Percentiles rank a stretch among this genome's conserved stretches.
These are phyloP conservation scores for Infundibulicybe gibba DNA, from an alignment of 768 basidiomycete species.

Conservation along the genomic window DNA sequence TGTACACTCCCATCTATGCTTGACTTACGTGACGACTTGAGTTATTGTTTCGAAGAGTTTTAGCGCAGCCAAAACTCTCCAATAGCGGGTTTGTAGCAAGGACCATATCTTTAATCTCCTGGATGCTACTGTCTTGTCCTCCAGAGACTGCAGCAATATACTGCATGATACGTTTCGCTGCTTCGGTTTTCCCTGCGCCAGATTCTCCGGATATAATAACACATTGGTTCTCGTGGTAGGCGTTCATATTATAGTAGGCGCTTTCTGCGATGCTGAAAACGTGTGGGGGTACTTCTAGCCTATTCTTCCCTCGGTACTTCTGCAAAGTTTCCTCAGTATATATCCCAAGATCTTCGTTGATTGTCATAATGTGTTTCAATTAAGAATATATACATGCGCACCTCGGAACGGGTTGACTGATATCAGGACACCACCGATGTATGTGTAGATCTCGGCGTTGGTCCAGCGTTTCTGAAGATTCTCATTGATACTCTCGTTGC, in stretches of 20 bases:
- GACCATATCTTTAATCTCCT: conserved; percentile 99
- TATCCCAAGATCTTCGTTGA: conserved; percentile 82
- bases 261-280: conserved; percentile 97
- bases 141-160: conserved; percentile 98
- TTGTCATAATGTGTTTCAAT: conserved; percentile 3
- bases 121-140: conserved; percentile 83
- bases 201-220: conserved; percentile 99
- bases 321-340: conserved; percentile 88
- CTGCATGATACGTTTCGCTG: conserved; percentile 99
- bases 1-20: not conserved
- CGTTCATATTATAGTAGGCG: conserved; percentile 98
- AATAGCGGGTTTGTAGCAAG: conserved; percentile 95
- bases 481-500: conserved; percentile 96
- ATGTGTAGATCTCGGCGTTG: conserved; percentile 96
- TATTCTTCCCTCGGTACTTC: conserved; percentile 93
- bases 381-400: conserved; percentile 21
- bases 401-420: conserved; percentile 99
- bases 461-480: conserved; percentile 97
- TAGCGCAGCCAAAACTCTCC: conserved; percentile 98
- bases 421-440: conserved; percentile 96
- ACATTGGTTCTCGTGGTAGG: conserved; percentile 99
- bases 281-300: conserved; percentile 96
- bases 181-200: conserved; percentile 98
- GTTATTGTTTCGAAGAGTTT: conserved; percentile 98
- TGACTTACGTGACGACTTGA: conserved; percentile 91